Percentiles rank a stretch among this genome's conserved stretches.
These are phyloP conservation scores for Debaryomyces robertsiae DNA, from an alignment of 1,139 yeast genomes.

Conservation along the genomic window DNA sequence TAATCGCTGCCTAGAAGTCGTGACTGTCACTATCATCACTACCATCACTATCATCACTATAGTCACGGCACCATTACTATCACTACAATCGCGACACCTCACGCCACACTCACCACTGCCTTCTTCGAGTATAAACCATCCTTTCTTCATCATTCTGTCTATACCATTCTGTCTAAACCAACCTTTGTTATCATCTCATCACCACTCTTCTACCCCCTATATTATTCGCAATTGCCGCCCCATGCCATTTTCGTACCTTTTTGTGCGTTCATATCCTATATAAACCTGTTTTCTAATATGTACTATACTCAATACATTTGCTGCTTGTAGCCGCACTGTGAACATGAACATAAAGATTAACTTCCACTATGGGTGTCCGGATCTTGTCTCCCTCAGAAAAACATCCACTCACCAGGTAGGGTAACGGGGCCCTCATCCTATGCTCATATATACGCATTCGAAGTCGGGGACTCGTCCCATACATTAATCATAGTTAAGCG, in stretches of 20 bases:
- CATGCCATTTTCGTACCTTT: neutral
- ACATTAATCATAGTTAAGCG: conserved; percentile 3
- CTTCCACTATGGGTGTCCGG: conserved; percentile 5
- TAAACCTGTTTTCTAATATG: conserved; percentile 8
- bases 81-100: no score
- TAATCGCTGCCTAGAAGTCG: no score
- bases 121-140: no score
- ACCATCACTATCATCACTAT: no score
- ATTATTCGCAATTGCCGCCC: neutral
- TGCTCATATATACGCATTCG: neutral
- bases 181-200: no score
- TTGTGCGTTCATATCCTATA: conserved; percentile 3
- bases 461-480: neutral
- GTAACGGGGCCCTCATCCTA: conserved; percentile 1
- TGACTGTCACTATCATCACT: no score
- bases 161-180: no score
- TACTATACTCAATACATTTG: conserved; percentile 1
- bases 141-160: no score
- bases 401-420: neutral
- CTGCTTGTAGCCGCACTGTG: neutral
- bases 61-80: no score
- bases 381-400: neutral
- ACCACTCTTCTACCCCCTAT: neutral
- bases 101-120: no score
- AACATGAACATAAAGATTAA: no score